phyloP scores from a whole-genome alignment of 148 eudicot species.

The Vaccinium darrowii region DNA sequence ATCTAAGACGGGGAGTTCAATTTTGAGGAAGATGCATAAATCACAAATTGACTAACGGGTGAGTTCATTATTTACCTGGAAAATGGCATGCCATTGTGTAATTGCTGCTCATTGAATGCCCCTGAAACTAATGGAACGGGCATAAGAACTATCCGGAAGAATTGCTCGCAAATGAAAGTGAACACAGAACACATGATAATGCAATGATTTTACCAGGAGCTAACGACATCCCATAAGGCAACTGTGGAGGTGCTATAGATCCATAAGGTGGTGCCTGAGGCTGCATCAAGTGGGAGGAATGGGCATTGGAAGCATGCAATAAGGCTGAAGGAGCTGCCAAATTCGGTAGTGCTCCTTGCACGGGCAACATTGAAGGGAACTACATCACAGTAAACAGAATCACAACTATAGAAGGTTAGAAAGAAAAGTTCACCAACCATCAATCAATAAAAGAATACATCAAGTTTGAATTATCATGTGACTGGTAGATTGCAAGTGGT shows the following conservation, averaged over 20 bases:
- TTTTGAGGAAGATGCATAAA: neutral
- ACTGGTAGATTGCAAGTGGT: neutral
- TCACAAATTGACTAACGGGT: neutral
- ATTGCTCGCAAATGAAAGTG: neutral
- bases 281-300: constrained; percentile 21
- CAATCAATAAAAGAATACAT: neutral
- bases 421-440: neutral
- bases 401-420: neutral
- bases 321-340: constrained; percentile 32
- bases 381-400: constrained; percentile 23
- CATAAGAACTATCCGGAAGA: neutral
- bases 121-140: constrained; percentile 36
- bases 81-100: constrained; percentile 30
- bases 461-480: neutral
- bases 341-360: constrained; percentile 48
- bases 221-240: constrained; percentile 26
- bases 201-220: constrained; percentile 25
- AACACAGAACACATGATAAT: neutral
- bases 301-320: neutral
- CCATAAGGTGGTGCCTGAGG: constrained; percentile 34
- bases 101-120: constrained; percentile 41
- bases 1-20: neutral
- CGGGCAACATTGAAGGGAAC: constrained; percentile 42
- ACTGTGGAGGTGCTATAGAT: constrained; percentile 20
- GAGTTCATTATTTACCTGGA: constrained; percentile 33